Conservation (phyloP, 2,329 filamentous ascomycete genomes). For the Cladosporium velox region DNA sequence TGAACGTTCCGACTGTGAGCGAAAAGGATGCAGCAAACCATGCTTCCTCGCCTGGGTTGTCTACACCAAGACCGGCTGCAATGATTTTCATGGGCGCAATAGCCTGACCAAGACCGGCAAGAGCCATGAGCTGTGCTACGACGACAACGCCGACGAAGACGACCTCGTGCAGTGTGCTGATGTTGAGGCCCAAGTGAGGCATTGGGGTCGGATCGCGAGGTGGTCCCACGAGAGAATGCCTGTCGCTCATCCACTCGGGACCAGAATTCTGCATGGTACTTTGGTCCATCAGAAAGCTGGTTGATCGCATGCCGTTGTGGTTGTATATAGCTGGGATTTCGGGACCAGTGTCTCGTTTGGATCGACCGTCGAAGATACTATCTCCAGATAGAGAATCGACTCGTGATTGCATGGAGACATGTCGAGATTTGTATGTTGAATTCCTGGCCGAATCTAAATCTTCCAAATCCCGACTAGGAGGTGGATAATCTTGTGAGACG, state of each 20-base stretch:
- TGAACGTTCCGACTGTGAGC: slow-evolving; percentile 49
- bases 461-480: slow-evolving; percentile 21
- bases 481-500: slow-evolving; percentile 26
- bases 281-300: slow-evolving; percentile 29
- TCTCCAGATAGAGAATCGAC: slow-evolving; percentile 32
- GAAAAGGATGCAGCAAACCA: slow-evolving; percentile 49
- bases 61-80: slow-evolving; percentile 44
- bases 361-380: slow-evolving; percentile 26
- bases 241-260: slow-evolving; percentile 26
- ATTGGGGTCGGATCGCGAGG: slow-evolving; percentile 18
- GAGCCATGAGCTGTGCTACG: slow-evolving; percentile 34
- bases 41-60: slow-evolving; percentile 44
- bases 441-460: slow-evolving; percentile 22
- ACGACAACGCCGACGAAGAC: slow-evolving; percentile 32
- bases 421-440: slow-evolving; percentile 36
- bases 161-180: slow-evolving; percentile 29
- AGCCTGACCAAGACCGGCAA: slow-evolving; percentile 33
- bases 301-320: slow-evolving; percentile 26
- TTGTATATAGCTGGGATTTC: slow-evolving; percentile 33
- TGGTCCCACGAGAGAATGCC: background rate
- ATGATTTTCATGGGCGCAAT: slow-evolving; percentile 50
- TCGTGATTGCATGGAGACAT: slow-evolving; percentile 36
- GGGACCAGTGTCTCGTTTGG: slow-evolving; percentile 23
- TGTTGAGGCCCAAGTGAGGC: slow-evolving; percentile 20
- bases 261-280: slow-evolving; percentile 20